phyloP scores from a whole-genome alignment of 305 asterid species.

The Fraxinus floribunda region DNA sequence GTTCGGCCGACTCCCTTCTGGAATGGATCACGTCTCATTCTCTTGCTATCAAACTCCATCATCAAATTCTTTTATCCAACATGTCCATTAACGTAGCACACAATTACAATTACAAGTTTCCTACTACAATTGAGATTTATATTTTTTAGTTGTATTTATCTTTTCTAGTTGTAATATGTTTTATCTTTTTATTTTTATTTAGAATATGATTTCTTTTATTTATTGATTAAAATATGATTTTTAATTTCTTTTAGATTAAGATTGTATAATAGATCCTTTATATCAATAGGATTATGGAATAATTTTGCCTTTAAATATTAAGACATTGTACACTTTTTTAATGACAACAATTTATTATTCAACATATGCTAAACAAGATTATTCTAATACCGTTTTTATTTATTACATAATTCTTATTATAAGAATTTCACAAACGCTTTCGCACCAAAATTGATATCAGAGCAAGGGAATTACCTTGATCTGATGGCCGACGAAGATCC shows the following conservation, averaged over 20 bases:
- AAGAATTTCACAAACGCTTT: not conserved
- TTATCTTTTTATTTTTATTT: too few relatives aligned
- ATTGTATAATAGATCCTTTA: not conserved
- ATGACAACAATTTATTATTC: not conserved
- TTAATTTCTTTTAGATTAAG: not conserved
- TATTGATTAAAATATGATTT: not conserved
- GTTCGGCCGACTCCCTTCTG: not conserved
- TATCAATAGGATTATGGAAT: not conserved
- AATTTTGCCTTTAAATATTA: not conserved
- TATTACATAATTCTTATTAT: too few relatives aligned
- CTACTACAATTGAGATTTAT: not conserved
- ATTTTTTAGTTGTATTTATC: not conserved
- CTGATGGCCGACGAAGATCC: not conserved
- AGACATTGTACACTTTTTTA: not conserved
- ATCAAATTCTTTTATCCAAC: not conserved
- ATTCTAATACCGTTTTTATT: not conserved
- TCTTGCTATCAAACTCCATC: not conserved
- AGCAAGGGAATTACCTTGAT: not conserved
- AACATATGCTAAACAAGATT: not conserved
- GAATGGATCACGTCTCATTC: not conserved
- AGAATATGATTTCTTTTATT: not conserved
- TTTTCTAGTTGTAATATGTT: not conserved
- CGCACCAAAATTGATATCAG: not conserved
- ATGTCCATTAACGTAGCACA: not conserved
- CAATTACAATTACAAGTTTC: not conserved